phyloP scores from a whole-genome alignment of 208 protist species.

The Vickermania ingenoplastis region DNA sequence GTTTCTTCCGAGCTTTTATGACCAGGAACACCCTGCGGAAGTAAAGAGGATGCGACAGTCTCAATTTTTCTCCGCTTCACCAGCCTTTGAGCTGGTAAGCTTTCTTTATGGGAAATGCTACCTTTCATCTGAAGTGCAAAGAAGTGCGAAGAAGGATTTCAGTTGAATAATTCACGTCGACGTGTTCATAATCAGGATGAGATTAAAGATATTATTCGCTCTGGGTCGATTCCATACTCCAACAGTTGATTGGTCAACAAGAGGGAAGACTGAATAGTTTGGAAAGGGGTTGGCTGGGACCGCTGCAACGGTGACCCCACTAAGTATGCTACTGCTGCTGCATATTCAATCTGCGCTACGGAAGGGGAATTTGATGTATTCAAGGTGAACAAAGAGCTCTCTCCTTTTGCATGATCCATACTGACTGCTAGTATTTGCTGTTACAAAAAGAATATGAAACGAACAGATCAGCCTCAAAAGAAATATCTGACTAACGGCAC shows the following conservation, averaged over 20 bases:
- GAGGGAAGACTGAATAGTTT: neutral
- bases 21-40: no score
- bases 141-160: no score
- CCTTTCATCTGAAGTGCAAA: neutral
- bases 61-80: neutral
- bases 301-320: neutral
- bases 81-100: neutral
- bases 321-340: neutral
- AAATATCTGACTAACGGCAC: no score
- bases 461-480: no score
- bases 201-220: neutral
- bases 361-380: no score
- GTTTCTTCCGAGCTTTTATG: no score
- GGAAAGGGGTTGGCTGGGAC: neutral
- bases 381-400: no score
- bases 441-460: no score
- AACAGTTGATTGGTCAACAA: neutral
- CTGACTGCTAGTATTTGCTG: no score
- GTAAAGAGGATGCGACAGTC: neutral
- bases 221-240: neutral
- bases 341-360: neutral
- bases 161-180: no score
- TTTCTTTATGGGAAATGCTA: neutral
- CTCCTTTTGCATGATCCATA: no score
- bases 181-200: neutral